Evolutionary conservation across 164 flowering plant species (phyloP), one percentile per base, ranked within the genome.

Genomic region (Piper betle): DNA sequence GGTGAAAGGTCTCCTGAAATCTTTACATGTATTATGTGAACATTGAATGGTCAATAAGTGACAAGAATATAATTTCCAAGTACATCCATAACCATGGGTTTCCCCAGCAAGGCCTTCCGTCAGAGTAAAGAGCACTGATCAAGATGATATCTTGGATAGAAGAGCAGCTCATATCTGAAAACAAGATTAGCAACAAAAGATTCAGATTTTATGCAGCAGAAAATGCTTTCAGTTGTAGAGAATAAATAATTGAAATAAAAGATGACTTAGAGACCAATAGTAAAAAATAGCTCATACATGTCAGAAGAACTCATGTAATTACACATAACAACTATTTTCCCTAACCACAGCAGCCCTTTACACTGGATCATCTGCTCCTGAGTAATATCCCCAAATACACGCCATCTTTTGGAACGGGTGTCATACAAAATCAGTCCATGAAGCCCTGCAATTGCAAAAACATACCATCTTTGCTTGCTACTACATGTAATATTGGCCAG

Each of bases 101-200:
- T 81, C 52, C 91, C 81, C 69, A 84, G 85, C 79, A 93, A 73
- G 53, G 79, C 62, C 71, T 90, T 93, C 64, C 82, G 96, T 72
- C 77, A 83, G 55, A 90, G 92, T 63, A 93, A 74, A 17, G 99
- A 93, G 75, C 96, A 90, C 73, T 85, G 88, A 66, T 93, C 97
- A 69, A 93, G 96, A 72, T 93, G 97, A 80, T 88, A 93, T 81
- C 99, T 81, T 63, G 99, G 99, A 69, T 86, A 93, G 71, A 93
- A 93, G 5, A 93, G 91, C 71, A 93, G 78, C 68, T 93, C 99
- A 75, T 93, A 90, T 77, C 99, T 93, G 85, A 58, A n/a, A 67
- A 46, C 39, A 55, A 58, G 33, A 18, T 56, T 37, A 25, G 40
- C 13, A 7, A 39, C 56, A 55, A 16, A 25, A 1, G 33, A 25